Evolutionary conservation across 495 filamentous ascomycete genomes (phyloP).

Genomic region (Alectoria sarmentosa): DNA sequence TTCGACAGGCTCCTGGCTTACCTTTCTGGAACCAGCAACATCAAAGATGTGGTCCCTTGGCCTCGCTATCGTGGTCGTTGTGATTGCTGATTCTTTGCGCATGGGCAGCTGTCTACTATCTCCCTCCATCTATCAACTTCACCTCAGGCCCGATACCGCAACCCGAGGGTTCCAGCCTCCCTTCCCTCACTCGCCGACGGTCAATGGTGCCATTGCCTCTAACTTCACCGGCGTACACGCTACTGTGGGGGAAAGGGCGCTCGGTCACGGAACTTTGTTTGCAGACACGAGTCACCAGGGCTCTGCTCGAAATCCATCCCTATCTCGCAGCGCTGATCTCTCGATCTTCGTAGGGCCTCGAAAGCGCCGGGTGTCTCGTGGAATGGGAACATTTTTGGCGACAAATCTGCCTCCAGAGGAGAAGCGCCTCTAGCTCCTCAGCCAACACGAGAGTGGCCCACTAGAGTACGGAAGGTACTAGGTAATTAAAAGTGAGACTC

Average conservation of each 20-base stretch:
- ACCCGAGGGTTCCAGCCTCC: not conserved
- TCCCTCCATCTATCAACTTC: not conserved
- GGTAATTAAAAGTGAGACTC: not conserved
- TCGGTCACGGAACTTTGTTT: not conserved
- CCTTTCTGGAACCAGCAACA: slow-evolving; percentile 72
- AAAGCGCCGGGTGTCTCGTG: not conserved
- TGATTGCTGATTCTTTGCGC: slow-evolving; percentile 57
- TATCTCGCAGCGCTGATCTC: not conserved
- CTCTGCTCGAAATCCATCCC: not conserved
- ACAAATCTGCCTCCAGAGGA: not conserved
- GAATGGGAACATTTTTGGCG: not conserved
- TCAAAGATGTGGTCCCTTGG: slow-evolving; percentile 83
- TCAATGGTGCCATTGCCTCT: not conserved
- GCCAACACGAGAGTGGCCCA: not conserved
- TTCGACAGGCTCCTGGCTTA: slow-evolving; percentile 89
- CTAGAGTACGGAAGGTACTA: not conserved
- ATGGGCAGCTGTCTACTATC: not conserved
- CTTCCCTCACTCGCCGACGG: not conserved
- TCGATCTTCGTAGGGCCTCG: not conserved
- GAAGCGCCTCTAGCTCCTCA: not conserved
- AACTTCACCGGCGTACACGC: not conserved
- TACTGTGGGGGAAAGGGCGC: not conserved
- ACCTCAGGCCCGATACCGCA: not conserved
- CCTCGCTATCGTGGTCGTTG: slow-evolving; percentile 87
- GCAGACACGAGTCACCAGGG: not conserved